Evolutionary conservation across 192 early-diverging fungal species (phyloP).

Genomic region (Coemansia reversa): DNA sequence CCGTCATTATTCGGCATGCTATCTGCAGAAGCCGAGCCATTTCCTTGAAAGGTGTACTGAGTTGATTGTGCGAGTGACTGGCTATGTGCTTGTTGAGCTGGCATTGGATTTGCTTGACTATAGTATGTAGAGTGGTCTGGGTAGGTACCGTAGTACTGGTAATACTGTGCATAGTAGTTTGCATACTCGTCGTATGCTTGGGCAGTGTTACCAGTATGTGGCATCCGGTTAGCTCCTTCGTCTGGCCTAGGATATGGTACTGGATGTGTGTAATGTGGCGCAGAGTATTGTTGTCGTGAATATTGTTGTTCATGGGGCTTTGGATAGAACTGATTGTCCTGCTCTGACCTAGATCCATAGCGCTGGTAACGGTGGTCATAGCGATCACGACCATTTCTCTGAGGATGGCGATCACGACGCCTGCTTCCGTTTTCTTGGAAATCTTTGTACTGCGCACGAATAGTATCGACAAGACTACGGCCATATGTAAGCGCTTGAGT

Average conservation of each 20-base stretch:
- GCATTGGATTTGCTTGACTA: constrained; percentile 8
- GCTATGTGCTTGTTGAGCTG: constrained; percentile 7
- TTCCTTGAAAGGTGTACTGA: background rate
- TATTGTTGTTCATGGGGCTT: constrained; percentile 10
- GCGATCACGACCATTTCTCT: constrained; percentile 14
- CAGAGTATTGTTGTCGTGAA: constrained; percentile 7
- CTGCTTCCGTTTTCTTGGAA: constrained; percentile 42
- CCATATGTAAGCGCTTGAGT: constrained; percentile 68
- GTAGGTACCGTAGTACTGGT: constrained; percentile 51
- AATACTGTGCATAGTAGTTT: constrained; percentile 46
- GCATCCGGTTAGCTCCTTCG: background rate
- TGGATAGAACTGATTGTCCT: background rate
- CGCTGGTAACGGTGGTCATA: constrained; percentile 18
- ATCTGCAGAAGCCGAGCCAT: background rate
- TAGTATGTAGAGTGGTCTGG: constrained; percentile 44
- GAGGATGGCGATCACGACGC: constrained; percentile 15
- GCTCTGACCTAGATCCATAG: constrained; percentile 6
- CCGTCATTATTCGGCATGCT: constrained; percentile 8
- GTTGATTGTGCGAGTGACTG: constrained; percentile 9
- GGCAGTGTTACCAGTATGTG: constrained; percentile 4
- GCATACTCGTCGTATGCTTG: constrained; percentile 38
- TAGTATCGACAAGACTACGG: constrained; percentile 76
- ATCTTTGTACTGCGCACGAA: constrained; percentile 68
- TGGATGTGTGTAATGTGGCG: constrained; percentile 11
- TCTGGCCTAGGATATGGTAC: constrained; percentile 4